Base-by-base conservation (phyloP, 2,329 filamentous ascomycete species). In the Phialophora macrospora region DNA sequence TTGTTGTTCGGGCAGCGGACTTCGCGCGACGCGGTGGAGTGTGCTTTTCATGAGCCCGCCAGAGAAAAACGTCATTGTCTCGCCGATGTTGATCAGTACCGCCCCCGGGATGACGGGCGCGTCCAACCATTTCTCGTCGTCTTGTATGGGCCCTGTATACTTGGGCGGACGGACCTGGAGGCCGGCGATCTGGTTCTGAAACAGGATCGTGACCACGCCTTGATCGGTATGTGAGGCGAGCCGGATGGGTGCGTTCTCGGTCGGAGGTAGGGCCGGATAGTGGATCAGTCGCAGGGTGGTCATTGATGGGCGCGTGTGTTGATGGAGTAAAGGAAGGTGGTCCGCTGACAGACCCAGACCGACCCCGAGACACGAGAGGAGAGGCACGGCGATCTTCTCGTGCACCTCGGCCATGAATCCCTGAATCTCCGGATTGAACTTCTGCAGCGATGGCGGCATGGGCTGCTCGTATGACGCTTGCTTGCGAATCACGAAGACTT, bases 291-390 rank as follows among this genome's bases (percentile, higher is more conserved):
- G 84, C 68, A 93, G 79, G 0, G 83, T 90, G 73, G 91, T 90
- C 73, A 90, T 52, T 3, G 66, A 66, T 7, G 66, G 66, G 20
- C 87, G 3, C 87, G 88, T 1, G 80, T 85, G 72, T 89, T 85
- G 0, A 91, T 88, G 74, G 85, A 96, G 4, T 75, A 73, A 71
- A 96, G 91, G 72, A 96, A 97, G 82, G 88, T 95, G 58, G 2
- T 73, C 74, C 72, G 88, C 84, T 0, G 87, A 84, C 17, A 95
- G 80, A 0, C 85, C 88, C 85, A 96, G 87, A 0, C 90, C 92
- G n/a, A 93, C 79, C 0, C 91, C 91, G 66, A 96, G 55, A 26
- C 62, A 64, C 14, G 57, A 46, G 49, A 67, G 62, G 7, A 67
- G 38, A n/a, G 51, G 65, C n/a, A 67, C 58, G 24, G 65, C 65